Conservation (phyloP, 179 eudicot species). For the Vitellaria paradoxa region DNA sequence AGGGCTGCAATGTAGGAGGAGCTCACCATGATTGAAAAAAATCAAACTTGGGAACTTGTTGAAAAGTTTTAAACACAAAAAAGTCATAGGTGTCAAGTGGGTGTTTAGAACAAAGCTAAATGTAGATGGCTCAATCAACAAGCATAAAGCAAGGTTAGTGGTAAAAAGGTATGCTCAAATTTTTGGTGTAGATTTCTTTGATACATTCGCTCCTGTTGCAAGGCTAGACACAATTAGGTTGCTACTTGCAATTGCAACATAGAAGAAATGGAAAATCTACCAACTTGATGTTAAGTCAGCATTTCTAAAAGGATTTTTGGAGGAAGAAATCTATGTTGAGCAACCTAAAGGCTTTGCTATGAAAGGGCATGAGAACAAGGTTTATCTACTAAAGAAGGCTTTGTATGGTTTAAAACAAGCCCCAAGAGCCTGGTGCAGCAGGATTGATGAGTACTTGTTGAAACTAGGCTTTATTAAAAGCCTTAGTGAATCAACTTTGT, state of each 20-base stretch:
- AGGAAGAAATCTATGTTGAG: no score
- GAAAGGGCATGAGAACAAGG: background rate
- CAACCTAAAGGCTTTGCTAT: no score
- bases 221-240: background rate
- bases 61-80: background rate
- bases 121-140: background rate
- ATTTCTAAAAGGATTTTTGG: no score
- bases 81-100: background rate
- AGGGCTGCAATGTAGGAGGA: background rate
- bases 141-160: background rate
- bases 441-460: background rate
- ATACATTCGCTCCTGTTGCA: background rate
- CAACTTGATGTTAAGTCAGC: no score
- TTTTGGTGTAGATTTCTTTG: background rate
- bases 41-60: background rate
- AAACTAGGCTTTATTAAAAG: conserved; percentile 1
- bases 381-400: background rate
- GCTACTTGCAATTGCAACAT: background rate
- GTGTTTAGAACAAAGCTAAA: background rate
- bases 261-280: background rate
- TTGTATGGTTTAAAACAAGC: background rate
- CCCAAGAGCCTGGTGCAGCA: background rate
- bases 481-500: background rate
- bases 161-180: background rate
- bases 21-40: background rate